Evolutionary conservation across 768 basidiomycete species (phyloP).

Genomic region (Trametes cingulata): DNA sequence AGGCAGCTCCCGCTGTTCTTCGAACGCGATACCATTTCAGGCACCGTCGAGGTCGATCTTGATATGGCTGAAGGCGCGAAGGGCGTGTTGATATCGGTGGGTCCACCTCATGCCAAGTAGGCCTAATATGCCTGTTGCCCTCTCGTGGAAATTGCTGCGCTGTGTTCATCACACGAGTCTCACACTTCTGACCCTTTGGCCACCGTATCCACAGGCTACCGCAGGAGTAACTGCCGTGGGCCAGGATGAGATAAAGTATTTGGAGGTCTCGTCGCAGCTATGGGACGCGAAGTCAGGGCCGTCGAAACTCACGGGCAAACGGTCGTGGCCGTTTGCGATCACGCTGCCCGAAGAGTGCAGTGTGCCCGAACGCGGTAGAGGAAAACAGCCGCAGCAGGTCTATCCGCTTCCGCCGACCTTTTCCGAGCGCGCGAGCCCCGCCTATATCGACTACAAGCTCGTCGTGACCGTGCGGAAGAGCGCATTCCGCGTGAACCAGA

Average conservation of each 20-base stretch:
- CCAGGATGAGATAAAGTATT: conserved; percentile 53
- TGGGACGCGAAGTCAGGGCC: conserved; percentile 38
- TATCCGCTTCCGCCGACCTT: conserved; percentile 55
- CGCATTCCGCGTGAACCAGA: conserved; percentile 49
- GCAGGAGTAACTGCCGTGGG: conserved; percentile 54
- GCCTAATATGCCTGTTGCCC: neutral
- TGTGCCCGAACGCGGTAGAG: conserved; percentile 38
- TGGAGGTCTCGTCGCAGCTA: conserved; percentile 43
- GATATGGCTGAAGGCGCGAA: conserved; percentile 52
- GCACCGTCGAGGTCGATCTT: conserved; percentile 52
- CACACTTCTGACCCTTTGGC: neutral
- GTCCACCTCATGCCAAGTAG: conserved; percentile 22
- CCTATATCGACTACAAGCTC: conserved; percentile 58
- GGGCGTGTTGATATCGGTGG: conserved; percentile 47
- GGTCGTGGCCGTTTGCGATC: conserved; percentile 51
- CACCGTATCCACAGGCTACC: conserved; percentile 36
- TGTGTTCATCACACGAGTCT: neutral
- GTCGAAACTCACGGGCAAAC: conserved; percentile 44
- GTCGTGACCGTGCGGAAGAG: conserved; percentile 51
- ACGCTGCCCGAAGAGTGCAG: conserved; percentile 45
- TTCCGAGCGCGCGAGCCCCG: conserved; percentile 54
- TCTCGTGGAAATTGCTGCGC: neutral
- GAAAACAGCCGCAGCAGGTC: conserved; percentile 31
- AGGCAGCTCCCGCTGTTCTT: conserved; percentile 46
- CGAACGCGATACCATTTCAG: conserved; percentile 50